Conservation (phyloP, 2,329 filamentous ascomycete species). For the Tolypocladium ophioglossoides region DNA sequence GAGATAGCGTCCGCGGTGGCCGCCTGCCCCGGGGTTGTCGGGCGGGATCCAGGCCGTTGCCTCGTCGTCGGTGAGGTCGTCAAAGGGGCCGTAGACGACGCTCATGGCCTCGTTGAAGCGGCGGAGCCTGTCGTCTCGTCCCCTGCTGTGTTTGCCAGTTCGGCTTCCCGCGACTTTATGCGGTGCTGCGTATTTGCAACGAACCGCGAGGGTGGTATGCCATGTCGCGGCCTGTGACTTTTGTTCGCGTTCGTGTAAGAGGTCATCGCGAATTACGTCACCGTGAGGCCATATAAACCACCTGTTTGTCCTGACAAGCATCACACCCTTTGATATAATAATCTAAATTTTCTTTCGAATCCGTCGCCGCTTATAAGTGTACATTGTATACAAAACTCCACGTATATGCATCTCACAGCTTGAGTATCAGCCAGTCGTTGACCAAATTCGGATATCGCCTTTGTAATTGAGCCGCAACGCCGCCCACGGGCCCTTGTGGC, state of each 20-base stretch:
- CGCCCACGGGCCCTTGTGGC: conserved; percentile 63
- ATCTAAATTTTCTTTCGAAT: background rate
- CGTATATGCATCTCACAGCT: conserved; percentile 25
- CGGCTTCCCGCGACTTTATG: background rate
- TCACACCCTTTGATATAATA: background rate
- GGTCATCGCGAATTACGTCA: background rate
- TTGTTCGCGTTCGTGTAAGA: background rate
- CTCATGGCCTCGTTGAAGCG: conserved; percentile 25
- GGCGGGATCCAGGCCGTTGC: conserved; percentile 34
- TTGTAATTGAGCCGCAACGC: conserved; percentile 52
- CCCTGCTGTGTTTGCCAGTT: background rate
- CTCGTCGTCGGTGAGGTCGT: conserved; percentile 9
- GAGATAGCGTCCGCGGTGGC: conserved; percentile 46
- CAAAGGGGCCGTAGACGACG: conserved; percentile 24
- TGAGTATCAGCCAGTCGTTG: conserved; percentile 41
- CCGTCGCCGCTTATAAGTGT: background rate
- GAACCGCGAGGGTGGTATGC: background rate
- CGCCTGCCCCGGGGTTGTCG: conserved; percentile 32
- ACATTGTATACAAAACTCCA: conserved; percentile 1
- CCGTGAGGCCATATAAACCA: background rate
- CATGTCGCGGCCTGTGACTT: background rate
- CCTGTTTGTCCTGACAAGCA: background rate
- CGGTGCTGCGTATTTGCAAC: background rate
- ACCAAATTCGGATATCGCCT: conserved; percentile 26
- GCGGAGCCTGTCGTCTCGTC: background rate